Base-by-base conservation (phyloP, 176 grass and related monocot species). In the Cymbopogon citratus region DNA sequence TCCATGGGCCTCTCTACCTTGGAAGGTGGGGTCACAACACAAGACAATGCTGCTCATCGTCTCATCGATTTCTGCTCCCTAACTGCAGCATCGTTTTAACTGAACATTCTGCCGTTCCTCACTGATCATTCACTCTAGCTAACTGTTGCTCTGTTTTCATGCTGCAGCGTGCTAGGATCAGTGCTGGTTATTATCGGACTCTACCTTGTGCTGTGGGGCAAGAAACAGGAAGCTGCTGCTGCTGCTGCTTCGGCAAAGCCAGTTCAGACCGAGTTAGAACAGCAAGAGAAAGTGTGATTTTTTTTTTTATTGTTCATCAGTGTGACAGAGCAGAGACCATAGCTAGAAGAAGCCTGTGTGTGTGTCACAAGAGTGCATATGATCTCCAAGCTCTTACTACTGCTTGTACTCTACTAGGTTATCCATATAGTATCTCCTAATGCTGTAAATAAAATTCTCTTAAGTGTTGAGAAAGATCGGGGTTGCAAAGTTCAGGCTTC, bases 191-290 rank as follows among this genome's bases (percentile, higher is more conserved):
- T 98, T 51, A 10, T 77, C 33, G 96, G 92, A 8, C 90, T 93
- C 61, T 98, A 95, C 81, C 87, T 91, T 39, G 90, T 98, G 31
- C 82, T 98, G 0, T 98, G 92, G 96, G 92, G 96, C 52, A 98
- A 98, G 83, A 93, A 69, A 74, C 66, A 86, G 60, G 95, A 98
- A 73, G 75, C 80, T 24, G 36, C 43, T 34, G 35, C 2, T 4
- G 76, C 12, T 4, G 60, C 74, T 59, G 56, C 21, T 14, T 24
- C 36, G 2, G 39, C 39, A 3, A 90, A 90, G 46, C 67, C 44
- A n/a, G 78, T 26, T 19, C 80, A 73, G 38, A 13, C 59, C 4
- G 63, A 76, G 11, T 11, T 80, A 40, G 49, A 61, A 26, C 52
- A 85, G 51, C 84, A 74, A 69, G 79, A 79, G 61, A 74, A 40